Percentiles rank a stretch among this genome's conserved stretches.
Evolutionary conservation across 768 basidiomycete genomes (phyloP).

Genomic region (Rhizopogon vinicolor): DNA sequence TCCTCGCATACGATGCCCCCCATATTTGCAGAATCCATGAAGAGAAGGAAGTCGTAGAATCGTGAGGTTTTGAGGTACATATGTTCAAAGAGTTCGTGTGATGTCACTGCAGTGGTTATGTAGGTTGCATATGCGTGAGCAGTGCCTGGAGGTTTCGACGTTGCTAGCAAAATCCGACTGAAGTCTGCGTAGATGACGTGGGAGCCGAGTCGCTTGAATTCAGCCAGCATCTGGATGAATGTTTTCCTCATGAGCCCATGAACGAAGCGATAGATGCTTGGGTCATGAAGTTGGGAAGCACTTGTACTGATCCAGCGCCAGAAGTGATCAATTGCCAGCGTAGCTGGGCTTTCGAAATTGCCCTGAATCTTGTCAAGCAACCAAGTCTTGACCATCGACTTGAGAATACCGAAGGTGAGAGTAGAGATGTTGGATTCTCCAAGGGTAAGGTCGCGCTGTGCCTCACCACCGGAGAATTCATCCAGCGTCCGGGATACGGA

Average conservation of each 20-base stretch:
- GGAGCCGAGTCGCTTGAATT: slow-evolving; percentile 93
- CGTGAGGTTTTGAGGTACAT: slow-evolving; percentile 80
- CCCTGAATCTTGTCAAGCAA: slow-evolving; percentile 78
- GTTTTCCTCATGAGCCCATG: slow-evolving; percentile 97
- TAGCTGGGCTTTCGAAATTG: slow-evolving; percentile 61
- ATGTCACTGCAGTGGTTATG: slow-evolving; percentile 87
- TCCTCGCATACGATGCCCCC: slow-evolving; percentile 86
- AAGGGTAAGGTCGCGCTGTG: slow-evolving; percentile 65
- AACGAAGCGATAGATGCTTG: slow-evolving; percentile 88
- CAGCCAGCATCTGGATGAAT: slow-evolving; percentile 93
- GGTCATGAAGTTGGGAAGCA: slow-evolving; percentile 84
- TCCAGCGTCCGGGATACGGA: slow-evolving; percentile 88
- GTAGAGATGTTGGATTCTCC: slow-evolving; percentile 89
- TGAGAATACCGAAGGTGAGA: slow-evolving; percentile 80
- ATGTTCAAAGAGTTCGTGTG: slow-evolving; percentile 94
- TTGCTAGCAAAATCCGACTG: slow-evolving; percentile 83
- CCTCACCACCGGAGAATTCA: slow-evolving; percentile 70
- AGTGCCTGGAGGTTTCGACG: slow-evolving; percentile 92
- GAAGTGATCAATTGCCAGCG: slow-evolving; percentile 84
- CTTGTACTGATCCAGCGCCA: slow-evolving; percentile 95
- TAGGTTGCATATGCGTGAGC: slow-evolving; percentile 96
- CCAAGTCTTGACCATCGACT: slow-evolving; percentile 88
- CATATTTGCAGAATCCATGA: slow-evolving; percentile 94
- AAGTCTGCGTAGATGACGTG: slow-evolving; percentile 94
- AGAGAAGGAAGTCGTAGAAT: slow-evolving; percentile 91